Evolutionary conservation across 305 asterid species (phyloP).

Genomic region (Fraxinus baroniana): DNA sequence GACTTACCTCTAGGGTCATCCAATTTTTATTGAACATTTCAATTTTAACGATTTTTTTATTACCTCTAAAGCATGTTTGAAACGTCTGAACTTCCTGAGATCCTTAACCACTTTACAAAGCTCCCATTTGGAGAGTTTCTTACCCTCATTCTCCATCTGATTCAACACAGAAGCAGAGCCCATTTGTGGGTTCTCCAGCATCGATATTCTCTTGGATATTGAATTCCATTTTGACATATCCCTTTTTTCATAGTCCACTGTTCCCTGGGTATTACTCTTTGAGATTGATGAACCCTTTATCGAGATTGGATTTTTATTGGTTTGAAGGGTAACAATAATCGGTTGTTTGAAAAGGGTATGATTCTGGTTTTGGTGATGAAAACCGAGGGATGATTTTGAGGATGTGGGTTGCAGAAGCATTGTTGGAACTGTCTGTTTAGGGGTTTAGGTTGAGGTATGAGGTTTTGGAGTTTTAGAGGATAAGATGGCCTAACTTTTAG

Average conservation of each 20-base stretch:
- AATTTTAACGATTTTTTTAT: not conserved
- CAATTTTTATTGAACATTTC: not conserved
- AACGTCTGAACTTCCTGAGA: conserved; percentile 78
- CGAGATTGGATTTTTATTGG: conserved; percentile 32
- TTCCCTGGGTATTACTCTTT: conserved; percentile 52
- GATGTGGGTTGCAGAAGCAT: conserved; percentile 68
- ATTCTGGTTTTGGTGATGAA: conserved; percentile 14
- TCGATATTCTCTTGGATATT: conserved; percentile 58
- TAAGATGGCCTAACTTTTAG: not conserved
- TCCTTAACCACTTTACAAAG: conserved; percentile 69
- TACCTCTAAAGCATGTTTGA: conserved; percentile 77
- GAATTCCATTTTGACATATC: conserved; percentile 54
- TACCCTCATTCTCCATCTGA: conserved; percentile 66
- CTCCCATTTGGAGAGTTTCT: conserved; percentile 66
- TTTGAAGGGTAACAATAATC: conserved; percentile 22
- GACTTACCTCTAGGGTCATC: not conserved
- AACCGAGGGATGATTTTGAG: conserved; percentile 35
- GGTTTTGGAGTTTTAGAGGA: not conserved
- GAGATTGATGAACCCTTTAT: conserved; percentile 55
- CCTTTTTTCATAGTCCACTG: conserved; percentile 57
- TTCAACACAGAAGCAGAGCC: conserved; percentile 68
- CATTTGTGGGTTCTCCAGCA: conserved; percentile 38
- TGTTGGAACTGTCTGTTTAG: not conserved
- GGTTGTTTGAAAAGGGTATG: conserved; percentile 30
- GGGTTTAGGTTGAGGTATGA: not conserved